phyloP scores from a whole-genome alignment of 768 basidiomycete genomes.

The Omphalotus guepiniiformis region DNA sequence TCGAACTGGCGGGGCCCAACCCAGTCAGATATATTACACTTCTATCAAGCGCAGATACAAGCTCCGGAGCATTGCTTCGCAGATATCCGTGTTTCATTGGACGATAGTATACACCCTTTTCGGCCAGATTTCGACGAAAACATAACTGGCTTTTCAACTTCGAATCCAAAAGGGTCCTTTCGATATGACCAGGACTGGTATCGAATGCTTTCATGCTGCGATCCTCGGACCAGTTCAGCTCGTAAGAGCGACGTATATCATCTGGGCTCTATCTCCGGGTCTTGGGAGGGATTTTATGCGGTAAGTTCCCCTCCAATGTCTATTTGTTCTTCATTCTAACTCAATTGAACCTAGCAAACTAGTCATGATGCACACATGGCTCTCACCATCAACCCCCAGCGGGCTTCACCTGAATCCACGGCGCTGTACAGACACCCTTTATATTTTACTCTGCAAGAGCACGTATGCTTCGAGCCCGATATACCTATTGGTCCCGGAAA shows the following conservation, averaged over 20 bases:
- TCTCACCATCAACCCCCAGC: constrained; percentile 18
- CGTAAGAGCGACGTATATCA: constrained; percentile 40
- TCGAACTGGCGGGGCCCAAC: constrained; percentile 27
- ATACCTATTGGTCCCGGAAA: constrained; percentile 32
- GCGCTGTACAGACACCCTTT: constrained; percentile 31
- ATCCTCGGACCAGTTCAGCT: constrained; percentile 29
- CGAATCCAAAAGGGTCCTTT: constrained; percentile 16
- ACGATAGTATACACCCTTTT: constrained; percentile 8
- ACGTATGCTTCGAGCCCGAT: constrained; percentile 39
- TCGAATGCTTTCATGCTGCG: constrained; percentile 39
- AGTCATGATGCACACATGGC: constrained; percentile 18
- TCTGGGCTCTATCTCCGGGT: constrained; percentile 39
- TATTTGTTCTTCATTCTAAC: constrained; percentile 2
- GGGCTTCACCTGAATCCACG: constrained; percentile 15
- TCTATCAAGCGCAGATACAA: constrained; percentile 33
- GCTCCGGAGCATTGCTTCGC: constrained; percentile 18
- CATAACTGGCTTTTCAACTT: no score
- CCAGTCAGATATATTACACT: constrained; percentile 36
- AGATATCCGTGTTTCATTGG: not conserved
- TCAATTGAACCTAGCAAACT: constrained; percentile 14
- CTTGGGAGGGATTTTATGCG: constrained; percentile 43
- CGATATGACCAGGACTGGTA: constrained; percentile 46
- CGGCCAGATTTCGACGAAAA: not conserved
- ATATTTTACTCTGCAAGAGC: constrained; percentile 39
- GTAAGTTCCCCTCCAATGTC: constrained; percentile 23